A percentile compares a stretch with the other conserved stretches of the same genome.
phyloP scores from a whole-genome alignment of 768 basidiomycete genomes.

The Hebeloma cylindrosporum region DNA sequence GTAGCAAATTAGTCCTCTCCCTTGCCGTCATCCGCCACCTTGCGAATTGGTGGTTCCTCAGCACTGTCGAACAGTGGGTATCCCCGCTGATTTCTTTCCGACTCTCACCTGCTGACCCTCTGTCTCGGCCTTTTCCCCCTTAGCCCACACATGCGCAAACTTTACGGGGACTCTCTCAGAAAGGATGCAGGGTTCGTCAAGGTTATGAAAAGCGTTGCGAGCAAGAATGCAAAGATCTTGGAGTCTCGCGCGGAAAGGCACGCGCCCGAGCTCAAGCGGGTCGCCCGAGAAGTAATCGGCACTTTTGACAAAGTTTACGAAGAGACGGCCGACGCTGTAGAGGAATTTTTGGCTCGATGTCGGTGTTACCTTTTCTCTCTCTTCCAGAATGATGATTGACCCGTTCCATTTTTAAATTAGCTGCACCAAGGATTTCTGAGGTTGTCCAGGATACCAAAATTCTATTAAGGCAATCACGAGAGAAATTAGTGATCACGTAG shows the following conservation, averaged over 20 bases:
- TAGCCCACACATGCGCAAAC: conserved; percentile 97
- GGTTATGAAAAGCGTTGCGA: conserved; percentile 93
- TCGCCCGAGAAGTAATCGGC: conserved; percentile 86
- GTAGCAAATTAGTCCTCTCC: conserved; percentile 85
- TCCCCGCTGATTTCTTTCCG: conserved; percentile 1
- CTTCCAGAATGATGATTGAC: conserved; percentile 12
- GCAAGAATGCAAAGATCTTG: conserved; percentile 73
- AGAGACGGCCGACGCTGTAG: conserved; percentile 89
- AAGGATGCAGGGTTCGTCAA: conserved; percentile 98
- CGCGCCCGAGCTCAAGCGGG: conserved; percentile 76
- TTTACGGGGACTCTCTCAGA: conserved; percentile 91
- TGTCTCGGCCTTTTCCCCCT: conserved; percentile 50
- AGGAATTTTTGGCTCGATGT: conserved; percentile 94
- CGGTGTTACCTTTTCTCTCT: conserved; percentile 27
- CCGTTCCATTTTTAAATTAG: conserved; percentile 41
- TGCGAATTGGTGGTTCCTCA: conserved; percentile 96
- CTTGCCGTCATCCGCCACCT: conserved; percentile 85
- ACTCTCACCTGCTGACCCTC: conserved; percentile 2
- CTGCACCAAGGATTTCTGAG: conserved; percentile 83
- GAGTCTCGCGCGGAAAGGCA: conserved; percentile 79
- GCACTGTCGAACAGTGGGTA: conserved; percentile 85
- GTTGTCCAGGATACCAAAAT: conserved; percentile 93
- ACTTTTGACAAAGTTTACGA: conserved; percentile 96
- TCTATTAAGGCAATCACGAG: conserved; percentile 86
- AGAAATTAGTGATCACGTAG: conserved; percentile 89